These are phyloP conservation scores for Helminthosporium solani DNA, from an alignment of 2,329 filamentous ascomycete species.

Conservation along the genomic window DNA sequence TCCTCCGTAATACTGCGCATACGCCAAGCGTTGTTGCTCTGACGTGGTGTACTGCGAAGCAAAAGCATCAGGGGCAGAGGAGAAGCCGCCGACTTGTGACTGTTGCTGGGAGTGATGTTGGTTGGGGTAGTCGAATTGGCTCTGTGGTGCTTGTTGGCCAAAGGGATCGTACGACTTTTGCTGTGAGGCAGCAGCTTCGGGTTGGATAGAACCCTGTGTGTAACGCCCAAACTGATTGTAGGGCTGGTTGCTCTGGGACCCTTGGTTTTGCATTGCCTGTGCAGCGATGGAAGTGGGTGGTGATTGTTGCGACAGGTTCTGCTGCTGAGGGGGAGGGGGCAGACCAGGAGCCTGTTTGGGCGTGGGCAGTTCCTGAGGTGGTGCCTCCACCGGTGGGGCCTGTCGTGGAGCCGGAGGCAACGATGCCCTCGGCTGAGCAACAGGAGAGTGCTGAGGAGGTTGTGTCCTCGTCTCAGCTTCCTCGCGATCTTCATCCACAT, in stretches of 20 bases:
- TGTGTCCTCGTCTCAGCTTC: constrained; percentile 93
- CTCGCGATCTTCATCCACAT: constrained; percentile 92
- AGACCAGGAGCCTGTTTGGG: constrained; percentile 63
- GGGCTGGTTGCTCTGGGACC: constrained; percentile 44
- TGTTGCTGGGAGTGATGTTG: constrained; percentile 58
- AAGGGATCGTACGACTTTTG: constrained; percentile 92
- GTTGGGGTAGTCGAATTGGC: constrained; percentile 51
- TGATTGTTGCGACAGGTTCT: constrained; percentile 46
- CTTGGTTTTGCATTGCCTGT: constrained; percentile 57
- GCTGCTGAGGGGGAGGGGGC: constrained; percentile 59
- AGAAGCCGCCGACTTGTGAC: constrained; percentile 66
- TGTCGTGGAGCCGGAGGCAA: constrained; percentile 69
- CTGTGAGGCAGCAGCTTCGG: constrained; percentile 61
- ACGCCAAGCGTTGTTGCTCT: constrained; percentile 71
- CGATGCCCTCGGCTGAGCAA: constrained; percentile 79
- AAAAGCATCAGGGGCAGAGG: constrained; percentile 75
- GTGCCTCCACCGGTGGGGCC: constrained; percentile 43
- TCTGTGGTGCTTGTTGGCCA: constrained; percentile 66
- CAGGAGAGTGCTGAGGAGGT: constrained; percentile 88
- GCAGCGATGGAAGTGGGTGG: constrained; percentile 51
- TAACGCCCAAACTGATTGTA: constrained; percentile 71
- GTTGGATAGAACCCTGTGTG: constrained; percentile 59
- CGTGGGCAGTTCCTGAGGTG: constrained; percentile 47
- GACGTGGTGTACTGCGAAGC: constrained; percentile 77
- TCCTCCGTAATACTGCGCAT: constrained; percentile 63